phyloP scores from a whole-genome alignment of 805 yeast genomes.

The Soucietia sequanensis region DNA sequence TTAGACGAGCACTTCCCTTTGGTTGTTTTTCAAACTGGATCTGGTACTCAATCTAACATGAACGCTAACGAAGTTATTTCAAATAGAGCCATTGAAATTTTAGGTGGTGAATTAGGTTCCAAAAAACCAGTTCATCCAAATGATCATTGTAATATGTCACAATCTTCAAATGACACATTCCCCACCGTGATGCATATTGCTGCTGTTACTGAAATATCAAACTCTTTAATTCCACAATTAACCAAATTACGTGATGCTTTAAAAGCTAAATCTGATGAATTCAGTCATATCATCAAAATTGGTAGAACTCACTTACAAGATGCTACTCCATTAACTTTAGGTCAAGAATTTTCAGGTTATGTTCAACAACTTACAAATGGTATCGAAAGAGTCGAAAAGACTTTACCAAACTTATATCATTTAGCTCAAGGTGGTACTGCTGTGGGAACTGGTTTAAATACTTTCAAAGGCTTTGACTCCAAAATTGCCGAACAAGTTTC shows the following conservation, averaged over 20 bases:
- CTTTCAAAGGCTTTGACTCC: slow-evolving; percentile 84
- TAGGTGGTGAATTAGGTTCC: slow-evolving; percentile 91
- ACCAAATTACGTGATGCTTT: slow-evolving; percentile 75
- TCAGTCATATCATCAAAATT: slow-evolving; percentile 86
- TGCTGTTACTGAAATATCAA: slow-evolving; percentile 84
- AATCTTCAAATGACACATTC: slow-evolving; percentile 98
- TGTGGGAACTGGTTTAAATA: slow-evolving; percentile 97
- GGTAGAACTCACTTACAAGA: slow-evolving; percentile 99
- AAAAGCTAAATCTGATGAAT: slow-evolving; percentile 76
- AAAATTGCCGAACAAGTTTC: slow-evolving; percentile 85
- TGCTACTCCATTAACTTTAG: slow-evolving; percentile 96
- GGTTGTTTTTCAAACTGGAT: slow-evolving; percentile 98
- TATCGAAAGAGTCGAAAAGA: slow-evolving; percentile 75
- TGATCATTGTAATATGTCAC: slow-evolving; percentile 98
- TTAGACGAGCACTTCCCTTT: slow-evolving; percentile 93
- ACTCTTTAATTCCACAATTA: slow-evolving; percentile 77
- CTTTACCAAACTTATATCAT: slow-evolving; percentile 71
- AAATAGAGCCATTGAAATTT: slow-evolving; percentile 93
- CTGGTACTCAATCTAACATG: slow-evolving; percentile 99
- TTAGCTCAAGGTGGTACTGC: slow-evolving; percentile 99
- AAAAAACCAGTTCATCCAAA: slow-evolving; percentile 96
- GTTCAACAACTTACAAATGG: slow-evolving; percentile 92
- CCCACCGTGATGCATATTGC: slow-evolving; percentile 99
- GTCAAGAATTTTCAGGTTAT: slow-evolving; percentile 97
- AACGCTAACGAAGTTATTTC: slow-evolving; percentile 98